Conservation (phyloP, 208 protist genomes). For the Trypanosoma platydactyli region DNA sequence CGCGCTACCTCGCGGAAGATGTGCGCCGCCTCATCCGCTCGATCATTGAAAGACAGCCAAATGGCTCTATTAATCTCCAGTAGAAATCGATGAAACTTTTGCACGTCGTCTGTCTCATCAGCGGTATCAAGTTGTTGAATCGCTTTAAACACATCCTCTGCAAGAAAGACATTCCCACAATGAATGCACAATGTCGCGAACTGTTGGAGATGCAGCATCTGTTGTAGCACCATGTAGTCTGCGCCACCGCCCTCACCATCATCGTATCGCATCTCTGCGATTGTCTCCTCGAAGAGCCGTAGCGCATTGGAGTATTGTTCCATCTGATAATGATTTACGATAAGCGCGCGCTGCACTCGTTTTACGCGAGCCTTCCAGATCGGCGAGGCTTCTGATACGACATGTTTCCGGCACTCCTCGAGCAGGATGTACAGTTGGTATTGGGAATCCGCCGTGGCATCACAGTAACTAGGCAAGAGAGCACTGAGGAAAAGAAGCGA, state of each 20-base stretch:
- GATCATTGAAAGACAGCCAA: slow-evolving; percentile 41
- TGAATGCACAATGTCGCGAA: slow-evolving; percentile 41
- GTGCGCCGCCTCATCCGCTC: slow-evolving; percentile 38
- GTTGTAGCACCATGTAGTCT: slow-evolving; percentile 15
- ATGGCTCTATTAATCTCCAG: slow-evolving; percentile 42
- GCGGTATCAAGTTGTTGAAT: slow-evolving; percentile 25
- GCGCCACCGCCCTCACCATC: background rate
- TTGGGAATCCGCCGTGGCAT: slow-evolving; percentile 55
- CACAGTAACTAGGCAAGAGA: slow-evolving; percentile 63
- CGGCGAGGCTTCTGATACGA: slow-evolving; percentile 7
- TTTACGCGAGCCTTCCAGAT: slow-evolving; percentile 39
- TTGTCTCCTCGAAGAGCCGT: slow-evolving; percentile 40
- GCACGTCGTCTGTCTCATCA: slow-evolving; percentile 23
- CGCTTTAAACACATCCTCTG: slow-evolving; percentile 35
- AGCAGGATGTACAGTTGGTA: slow-evolving; percentile 56
- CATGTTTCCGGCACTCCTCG: slow-evolving; percentile 41
- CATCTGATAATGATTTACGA: slow-evolving; percentile 53
- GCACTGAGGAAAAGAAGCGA: slow-evolving; percentile 73
- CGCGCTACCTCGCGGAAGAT: slow-evolving; percentile 38
- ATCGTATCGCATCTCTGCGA: slow-evolving; percentile 32
- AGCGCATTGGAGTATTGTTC: slow-evolving; percentile 61
- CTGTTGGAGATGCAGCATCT: slow-evolving; percentile 35
- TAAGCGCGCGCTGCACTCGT: slow-evolving; percentile 60
- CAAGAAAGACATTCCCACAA: slow-evolving; percentile 42
- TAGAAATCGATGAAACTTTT: slow-evolving; percentile 34